phyloP scores from a whole-genome alignment of 129 eudicot genomes.

The Artemisia tridentata region DNA sequence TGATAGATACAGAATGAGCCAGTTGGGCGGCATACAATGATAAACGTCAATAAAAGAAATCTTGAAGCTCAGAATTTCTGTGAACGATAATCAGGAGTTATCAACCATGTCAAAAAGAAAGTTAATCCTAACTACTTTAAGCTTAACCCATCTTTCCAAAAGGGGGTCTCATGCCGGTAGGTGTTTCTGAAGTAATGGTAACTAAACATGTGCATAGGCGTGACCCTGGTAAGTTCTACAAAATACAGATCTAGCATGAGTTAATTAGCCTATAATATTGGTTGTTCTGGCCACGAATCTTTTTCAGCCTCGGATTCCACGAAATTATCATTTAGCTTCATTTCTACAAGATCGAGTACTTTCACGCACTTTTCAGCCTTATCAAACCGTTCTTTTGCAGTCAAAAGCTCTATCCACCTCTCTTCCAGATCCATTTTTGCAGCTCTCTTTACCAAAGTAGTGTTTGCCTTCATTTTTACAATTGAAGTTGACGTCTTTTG shows the following conservation, averaged over 20 bases:
- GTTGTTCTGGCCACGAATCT: neutral
- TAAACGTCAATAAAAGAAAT: too few species aligned
- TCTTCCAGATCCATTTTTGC: slow-evolving; percentile 31
- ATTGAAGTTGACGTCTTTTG: too few species aligned
- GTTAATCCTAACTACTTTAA: too few species aligned
- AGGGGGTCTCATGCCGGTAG: neutral
- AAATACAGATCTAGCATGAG: neutral
- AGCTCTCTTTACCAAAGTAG: slow-evolving; percentile 13
- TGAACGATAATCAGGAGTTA: too few species aligned
- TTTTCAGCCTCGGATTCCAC: slow-evolving; percentile 21
- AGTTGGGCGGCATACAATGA: too few species aligned
- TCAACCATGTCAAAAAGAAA: too few species aligned
- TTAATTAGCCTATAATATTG: slow-evolving; percentile 8
- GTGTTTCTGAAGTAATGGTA: too few species aligned
- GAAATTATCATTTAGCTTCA: slow-evolving; percentile 20
- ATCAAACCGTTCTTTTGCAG: slow-evolving; percentile 17
- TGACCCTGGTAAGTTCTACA: neutral
- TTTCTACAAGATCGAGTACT: slow-evolving; percentile 24
- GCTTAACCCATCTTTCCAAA: neutral
- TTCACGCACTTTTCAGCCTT: slow-evolving; percentile 30
- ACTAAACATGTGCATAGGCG: neutral
- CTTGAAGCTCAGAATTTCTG: too few species aligned
- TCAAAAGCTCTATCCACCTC: slow-evolving; percentile 22
- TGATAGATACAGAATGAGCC: too few species aligned
- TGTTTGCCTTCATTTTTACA: too few species aligned